Base-by-base conservation (phyloP, 345 rosid species). In the Aegle marmelos region DNA sequence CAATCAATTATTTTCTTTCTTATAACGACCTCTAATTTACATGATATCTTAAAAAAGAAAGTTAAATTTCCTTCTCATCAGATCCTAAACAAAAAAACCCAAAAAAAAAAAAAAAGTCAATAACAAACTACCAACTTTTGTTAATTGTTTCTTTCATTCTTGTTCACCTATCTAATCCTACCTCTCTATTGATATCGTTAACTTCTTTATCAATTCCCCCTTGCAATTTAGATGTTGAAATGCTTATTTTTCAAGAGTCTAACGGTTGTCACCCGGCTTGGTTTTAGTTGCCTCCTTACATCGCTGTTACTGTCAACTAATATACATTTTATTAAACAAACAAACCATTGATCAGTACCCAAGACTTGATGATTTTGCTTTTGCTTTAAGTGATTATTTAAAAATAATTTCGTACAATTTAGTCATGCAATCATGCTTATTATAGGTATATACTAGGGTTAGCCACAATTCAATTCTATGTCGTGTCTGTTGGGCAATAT, bases 51-150 rank as follows among this genome's bases (percentile, higher is more conserved):
- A 3, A 3, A 41, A 41, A 11, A 11, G 4, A 13, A 45, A 45
- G 13, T 36, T 9, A 33, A 28, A 31, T 73, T 61, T 63, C 4
- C 17, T 24, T 62, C 10, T 57, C 28, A 75, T 63, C 22, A 78
- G 70, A 82, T 77, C 71, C 78, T 69, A 75, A 53, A 53, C 6
- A 53, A 17, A 53, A 39, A n/a, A n/a, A n/a, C n/a, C n/a, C n/a
- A n/a, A n/a, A n/a, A n/a, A n/a, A n/a, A 37, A 36, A 36, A 5
- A 36, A 36, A 50, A 83, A 78, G 86, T 85, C 89, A 80, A 79
- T 73, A 87, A 87, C 90, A 82, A 87, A 86, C 91, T 72, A 87
- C 92, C 91, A 76, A 83, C 85, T 72, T 67, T 36, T 63, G 59
- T 70, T 24, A 74, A 74, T 76, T 68, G 39, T 66, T 79, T 28